Conservation (phyloP, 2,329 filamentous ascomycete genomes). For the Colletotrichum tamarilloi region DNA sequence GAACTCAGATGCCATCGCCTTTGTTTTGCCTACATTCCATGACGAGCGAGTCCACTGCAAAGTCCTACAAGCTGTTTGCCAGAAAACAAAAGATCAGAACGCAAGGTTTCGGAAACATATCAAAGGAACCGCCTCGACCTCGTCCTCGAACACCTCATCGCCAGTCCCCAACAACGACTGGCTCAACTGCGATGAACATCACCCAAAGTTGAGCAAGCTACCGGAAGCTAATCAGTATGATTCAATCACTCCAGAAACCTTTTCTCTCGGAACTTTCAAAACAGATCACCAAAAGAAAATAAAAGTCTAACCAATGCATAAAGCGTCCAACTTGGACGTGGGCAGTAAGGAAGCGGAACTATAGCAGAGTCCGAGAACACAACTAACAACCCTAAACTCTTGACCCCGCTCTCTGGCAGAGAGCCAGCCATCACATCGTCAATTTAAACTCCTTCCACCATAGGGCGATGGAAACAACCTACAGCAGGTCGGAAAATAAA, state of each 20-base stretch:
- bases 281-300: background rate
- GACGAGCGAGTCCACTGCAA: too few species aligned
- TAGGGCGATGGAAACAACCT: background rate
- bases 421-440: background rate
- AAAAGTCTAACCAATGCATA: background rate
- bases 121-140: background rate
- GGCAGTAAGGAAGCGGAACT: background rate
- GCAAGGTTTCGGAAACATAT: background rate
- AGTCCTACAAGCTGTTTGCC: too few species aligned
- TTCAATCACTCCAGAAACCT: background rate
- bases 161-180: background rate
- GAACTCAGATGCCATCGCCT: too few species aligned
- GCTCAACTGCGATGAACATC: background rate
- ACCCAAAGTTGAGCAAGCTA: background rate
- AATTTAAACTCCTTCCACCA: background rate
- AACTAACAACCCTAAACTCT: background rate
- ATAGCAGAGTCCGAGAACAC: background rate
- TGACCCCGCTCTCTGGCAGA: background rate
- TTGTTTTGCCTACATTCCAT: too few species aligned
- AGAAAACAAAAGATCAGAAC: too few species aligned
- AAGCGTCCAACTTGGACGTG: background rate
- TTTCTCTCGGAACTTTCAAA: background rate
- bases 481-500: background rate
- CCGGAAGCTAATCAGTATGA: background rate
- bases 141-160: background rate